phyloP scores from a whole-genome alignment of 306 rosid genomes.

The Crotalaria pallida region DNA sequence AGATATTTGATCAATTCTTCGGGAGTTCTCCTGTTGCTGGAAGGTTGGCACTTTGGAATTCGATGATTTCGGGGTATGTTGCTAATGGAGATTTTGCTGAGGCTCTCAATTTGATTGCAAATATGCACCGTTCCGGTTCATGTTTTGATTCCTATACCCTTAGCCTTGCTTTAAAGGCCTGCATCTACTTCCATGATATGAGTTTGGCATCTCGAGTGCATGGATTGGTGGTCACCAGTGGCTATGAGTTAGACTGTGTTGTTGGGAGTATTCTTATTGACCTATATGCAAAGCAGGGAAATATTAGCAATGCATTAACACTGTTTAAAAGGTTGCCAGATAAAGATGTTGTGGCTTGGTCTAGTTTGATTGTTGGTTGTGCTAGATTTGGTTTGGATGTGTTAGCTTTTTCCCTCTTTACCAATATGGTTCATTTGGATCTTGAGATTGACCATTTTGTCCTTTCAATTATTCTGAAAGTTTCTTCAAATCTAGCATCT shows the following conservation, averaged over 20 bases:
- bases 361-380: slow-evolving; percentile 75
- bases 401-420: slow-evolving; percentile 52
- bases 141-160: slow-evolving; percentile 62
- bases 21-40: slow-evolving; percentile 23
- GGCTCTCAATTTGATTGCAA: slow-evolving; percentile 49
- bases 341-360: slow-evolving; percentile 77
- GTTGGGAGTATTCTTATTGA: slow-evolving; percentile 78
- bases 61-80: slow-evolving; percentile 79
- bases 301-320: slow-evolving; percentile 42
- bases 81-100: slow-evolving; percentile 31
- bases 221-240: slow-evolving; percentile 58
- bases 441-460: slow-evolving; percentile 67
- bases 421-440: slow-evolving; percentile 49
- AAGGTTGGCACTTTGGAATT: slow-evolving; percentile 67
- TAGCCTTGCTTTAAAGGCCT: slow-evolving; percentile 59
- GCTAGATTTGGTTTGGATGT: slow-evolving; percentile 51
- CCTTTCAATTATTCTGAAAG: slow-evolving; percentile 56
- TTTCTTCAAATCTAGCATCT: slow-evolving; percentile 62
- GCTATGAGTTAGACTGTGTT: slow-evolving; percentile 57
- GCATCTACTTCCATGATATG: slow-evolving; percentile 43
- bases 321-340: slow-evolving; percentile 57
- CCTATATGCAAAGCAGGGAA: slow-evolving; percentile 50
- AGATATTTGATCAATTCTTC: slow-evolving; percentile 44
- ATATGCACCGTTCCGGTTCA: slow-evolving; percentile 43
- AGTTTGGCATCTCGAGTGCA: slow-evolving; percentile 70